Conservation (phyloP, 441 rosid species). For the Pelargonium cotyledonis region DNA sequence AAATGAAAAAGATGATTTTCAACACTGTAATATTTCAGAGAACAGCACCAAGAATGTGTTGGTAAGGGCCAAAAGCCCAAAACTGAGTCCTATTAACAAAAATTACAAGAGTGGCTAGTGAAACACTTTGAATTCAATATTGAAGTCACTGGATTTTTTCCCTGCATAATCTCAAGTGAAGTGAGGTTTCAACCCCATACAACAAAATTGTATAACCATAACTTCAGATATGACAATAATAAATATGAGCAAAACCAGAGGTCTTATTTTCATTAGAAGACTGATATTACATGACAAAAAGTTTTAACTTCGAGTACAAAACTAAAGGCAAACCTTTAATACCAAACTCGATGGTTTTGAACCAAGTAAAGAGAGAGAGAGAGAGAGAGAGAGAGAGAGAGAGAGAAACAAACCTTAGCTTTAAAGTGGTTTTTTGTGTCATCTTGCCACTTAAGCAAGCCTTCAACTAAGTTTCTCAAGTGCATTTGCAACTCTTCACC, state of each 20-base stretch:
- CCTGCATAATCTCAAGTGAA: too few relatives aligned
- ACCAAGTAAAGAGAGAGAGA: background rate
- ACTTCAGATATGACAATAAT: background rate
- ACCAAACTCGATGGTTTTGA: background rate
- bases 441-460: conserved; percentile 85
- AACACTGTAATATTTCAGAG: background rate
- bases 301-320: background rate
- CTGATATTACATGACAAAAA: background rate
- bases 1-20: too few relatives aligned
- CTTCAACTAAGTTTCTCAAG: conserved; percentile 67
- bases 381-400: background rate
- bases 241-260: background rate
- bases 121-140: too few relatives aligned
- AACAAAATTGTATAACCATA: background rate
- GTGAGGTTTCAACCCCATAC: background rate
- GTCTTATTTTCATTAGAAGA: background rate
- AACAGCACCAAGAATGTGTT: background rate
- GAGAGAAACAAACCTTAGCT: conserved; percentile 57
- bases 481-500: conserved; percentile 68
- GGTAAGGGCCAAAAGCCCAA: background rate
- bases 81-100: background rate
- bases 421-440: conserved; percentile 76
- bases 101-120: background rate
- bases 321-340: background rate
- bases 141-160: too few relatives aligned